A percentile compares a stretch with the other conserved stretches of the same genome.
Conservation (phyloP, 345 rosid genomes). For the Psidium guajava region DNA sequence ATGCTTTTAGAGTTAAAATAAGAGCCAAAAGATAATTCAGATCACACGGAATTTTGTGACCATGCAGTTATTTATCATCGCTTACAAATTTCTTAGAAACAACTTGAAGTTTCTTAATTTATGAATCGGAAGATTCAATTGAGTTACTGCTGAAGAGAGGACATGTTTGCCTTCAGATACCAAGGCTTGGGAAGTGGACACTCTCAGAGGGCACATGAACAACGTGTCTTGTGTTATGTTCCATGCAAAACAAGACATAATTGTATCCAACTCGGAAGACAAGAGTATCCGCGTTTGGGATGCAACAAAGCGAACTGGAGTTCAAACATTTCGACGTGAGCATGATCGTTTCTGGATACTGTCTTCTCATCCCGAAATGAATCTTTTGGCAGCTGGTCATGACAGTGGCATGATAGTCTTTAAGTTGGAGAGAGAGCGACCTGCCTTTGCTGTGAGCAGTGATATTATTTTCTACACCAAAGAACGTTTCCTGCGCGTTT, state of each 20-base stretch:
- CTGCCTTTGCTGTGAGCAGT: constrained; percentile 80
- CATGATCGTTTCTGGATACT: constrained; percentile 97
- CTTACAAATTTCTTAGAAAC: background rate
- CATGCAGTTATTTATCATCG: background rate
- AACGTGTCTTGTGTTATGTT: constrained; percentile 96
- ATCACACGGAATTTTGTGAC: background rate
- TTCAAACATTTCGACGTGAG: constrained; percentile 92
- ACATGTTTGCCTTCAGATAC: constrained; percentile 52
- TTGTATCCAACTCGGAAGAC: constrained; percentile 96
- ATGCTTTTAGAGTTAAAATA: background rate
- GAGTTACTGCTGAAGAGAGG: background rate
- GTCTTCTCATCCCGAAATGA: constrained; percentile 89
- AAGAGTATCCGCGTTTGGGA: constrained; percentile 98
- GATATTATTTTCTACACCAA: constrained; percentile 65
- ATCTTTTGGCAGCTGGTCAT: constrained; percentile 95
- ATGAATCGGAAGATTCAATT: background rate
- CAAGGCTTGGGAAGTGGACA: constrained; percentile 99
- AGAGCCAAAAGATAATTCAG: background rate
- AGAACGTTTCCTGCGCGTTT: constrained; percentile 75
- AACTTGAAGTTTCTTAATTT: background rate
- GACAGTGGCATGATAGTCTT: constrained; percentile 97
- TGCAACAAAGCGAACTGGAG: constrained; percentile 78
- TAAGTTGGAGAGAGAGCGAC: constrained; percentile 92
- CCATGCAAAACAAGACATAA: constrained; percentile 89
- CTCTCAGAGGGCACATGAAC: constrained; percentile 92